These are phyloP conservation scores for Larix kaempferi DNA, from an alignment of 75 land plant genomes.

Conservation along the genomic window DNA sequence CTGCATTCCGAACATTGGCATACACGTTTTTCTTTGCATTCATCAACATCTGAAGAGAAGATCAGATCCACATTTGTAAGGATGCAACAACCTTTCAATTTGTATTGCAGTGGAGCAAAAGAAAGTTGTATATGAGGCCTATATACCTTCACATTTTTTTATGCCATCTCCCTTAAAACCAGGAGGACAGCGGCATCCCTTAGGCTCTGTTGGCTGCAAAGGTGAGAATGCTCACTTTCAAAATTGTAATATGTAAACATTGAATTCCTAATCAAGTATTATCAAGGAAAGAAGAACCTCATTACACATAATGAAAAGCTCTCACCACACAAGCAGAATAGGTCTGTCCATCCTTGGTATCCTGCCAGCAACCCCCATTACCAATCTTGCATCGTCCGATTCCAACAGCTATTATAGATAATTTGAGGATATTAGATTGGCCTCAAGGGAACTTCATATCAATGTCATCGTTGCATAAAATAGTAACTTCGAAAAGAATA, in stretches of 20 bases:
- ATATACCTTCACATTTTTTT: slow-evolving; percentile 30
- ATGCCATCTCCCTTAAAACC: slow-evolving; percentile 41
- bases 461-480: neutral
- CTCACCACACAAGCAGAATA: slow-evolving; percentile 86
- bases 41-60: slow-evolving; percentile 31
- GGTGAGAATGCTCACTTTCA: neutral
- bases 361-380: slow-evolving; percentile 95
- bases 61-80: neutral
- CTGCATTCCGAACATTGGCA: slow-evolving; percentile 43
- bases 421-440: neutral
- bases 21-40: slow-evolving; percentile 27
- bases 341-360: slow-evolving; percentile 45
- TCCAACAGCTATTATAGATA: slow-evolving; percentile 56
- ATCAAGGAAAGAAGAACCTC: neutral
- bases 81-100: neutral
- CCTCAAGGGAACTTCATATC: neutral
- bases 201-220: slow-evolving; percentile 9
- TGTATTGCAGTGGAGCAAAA: neutral
- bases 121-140: neutral
- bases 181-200: slow-evolving; percentile 35
- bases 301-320: neutral
- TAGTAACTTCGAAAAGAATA: neutral
- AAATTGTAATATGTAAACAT: neutral
- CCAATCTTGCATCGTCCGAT: slow-evolving; percentile 70
- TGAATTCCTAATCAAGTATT: neutral